Evolutionary conservation across 1,284 basidiomycete species (phyloP), one percentile per base, ranked within the genome.

Genomic region (Vanrija sp.): DNA sequence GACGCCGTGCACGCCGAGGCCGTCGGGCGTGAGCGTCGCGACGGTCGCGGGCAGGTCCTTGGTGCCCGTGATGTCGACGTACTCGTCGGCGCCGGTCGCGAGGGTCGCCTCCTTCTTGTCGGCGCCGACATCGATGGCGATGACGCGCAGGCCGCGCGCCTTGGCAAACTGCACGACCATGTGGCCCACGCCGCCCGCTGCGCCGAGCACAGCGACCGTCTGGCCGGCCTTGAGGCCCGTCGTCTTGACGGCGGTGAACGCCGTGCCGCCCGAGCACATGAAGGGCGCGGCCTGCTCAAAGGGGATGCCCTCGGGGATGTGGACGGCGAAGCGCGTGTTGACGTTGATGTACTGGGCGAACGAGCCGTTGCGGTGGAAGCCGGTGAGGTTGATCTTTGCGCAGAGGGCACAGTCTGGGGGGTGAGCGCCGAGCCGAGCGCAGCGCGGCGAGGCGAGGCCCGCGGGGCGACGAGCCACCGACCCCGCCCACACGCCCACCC

Each of bases 181-280:
- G 57, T 59, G 57, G 22, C 57, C 56, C 10, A 59, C 57, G 37
- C 57, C 57, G 15, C 57, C 57, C 8, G 54, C 57, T 2, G 54
- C 54, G 6, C 57, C 57, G 7, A 56, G 53, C 16, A 59, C 54
- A 4, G 38, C 45, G 31, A 59, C 31, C 6, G 6, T 24, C 38
- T 59, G 41, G 42, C 57, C 57, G 12, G 41, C 20, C 54, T 53
- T 53, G 39, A 42, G 41, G 16, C 36, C 57, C 5, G 57, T 41
- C n/a, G 54, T 49, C 57, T 59, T 59, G 41, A 47, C 54, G 39
- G 57, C 57, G 3, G 57, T 59, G 57, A 54, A 59, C n/a, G 57
- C 57, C 10, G 57, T 59, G 19, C 57, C 57, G 37, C 57, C 54
- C 16, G 54, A 56, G 47, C 54, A 53, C 54, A 56, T 52, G 57